These are phyloP conservation scores for Poa annua DNA, from an alignment of 176 grass and related monocot genomes.

Conservation along the genomic window DNA sequence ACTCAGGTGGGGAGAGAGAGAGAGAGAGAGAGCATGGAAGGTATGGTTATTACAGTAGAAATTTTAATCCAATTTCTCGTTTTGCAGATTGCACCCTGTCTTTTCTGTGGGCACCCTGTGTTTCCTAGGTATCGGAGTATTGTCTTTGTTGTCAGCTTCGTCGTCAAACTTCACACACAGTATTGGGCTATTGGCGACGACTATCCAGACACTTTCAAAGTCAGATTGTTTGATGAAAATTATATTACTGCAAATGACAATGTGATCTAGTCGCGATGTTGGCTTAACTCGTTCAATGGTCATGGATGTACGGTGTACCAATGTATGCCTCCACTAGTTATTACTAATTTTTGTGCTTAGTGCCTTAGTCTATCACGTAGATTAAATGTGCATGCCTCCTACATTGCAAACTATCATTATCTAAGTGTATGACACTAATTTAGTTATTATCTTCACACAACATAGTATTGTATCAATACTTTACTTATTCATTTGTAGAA, in stretches of 20 bases:
- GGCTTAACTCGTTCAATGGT: not conserved
- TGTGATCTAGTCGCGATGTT: not conserved
- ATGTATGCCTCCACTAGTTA: not conserved
- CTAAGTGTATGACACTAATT: too few relatives aligned
- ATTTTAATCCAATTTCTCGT: not conserved
- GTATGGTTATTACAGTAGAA: slow-evolving; percentile 30
- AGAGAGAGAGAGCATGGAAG: slow-evolving; percentile 21
- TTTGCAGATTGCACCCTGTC: slow-evolving; percentile 43
- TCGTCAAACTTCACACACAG: not conserved
- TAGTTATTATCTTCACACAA: too few relatives aligned
- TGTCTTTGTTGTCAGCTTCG: not conserved
- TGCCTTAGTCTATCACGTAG: too few relatives aligned
- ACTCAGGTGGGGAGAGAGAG: not conserved
- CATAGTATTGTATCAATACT: too few relatives aligned
- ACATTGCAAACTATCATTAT: too few relatives aligned
- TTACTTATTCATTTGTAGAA: too few relatives aligned
- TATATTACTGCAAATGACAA: not conserved
- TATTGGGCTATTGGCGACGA: not conserved
- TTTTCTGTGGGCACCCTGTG: not conserved
- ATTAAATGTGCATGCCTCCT: too few relatives aligned
- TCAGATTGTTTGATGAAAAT: not conserved
- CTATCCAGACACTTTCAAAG: not conserved
- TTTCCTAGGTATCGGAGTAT: not conserved
- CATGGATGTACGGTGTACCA: too few relatives aligned
- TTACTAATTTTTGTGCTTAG: too few relatives aligned